Evolutionary conservation across 192 early-diverging fungal genomes (phyloP).

Genomic region (Dimargaris cristalligena): DNA sequence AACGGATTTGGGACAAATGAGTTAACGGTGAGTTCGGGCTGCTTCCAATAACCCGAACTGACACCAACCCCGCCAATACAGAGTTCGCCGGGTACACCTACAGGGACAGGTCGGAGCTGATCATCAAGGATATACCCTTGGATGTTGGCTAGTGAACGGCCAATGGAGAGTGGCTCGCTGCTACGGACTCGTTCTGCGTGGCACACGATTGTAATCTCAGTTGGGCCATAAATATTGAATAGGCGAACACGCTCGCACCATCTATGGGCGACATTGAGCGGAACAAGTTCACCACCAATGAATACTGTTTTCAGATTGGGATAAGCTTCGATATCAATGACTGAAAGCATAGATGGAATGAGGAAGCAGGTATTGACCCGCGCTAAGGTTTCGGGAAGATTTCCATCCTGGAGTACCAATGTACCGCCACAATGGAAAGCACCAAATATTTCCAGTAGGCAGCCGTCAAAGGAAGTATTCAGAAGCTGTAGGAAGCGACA

Average conservation of each 20-base stretch:
- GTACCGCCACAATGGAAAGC: neutral
- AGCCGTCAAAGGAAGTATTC: neutral
- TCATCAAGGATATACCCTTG: constrained; percentile 1
- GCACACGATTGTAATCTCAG: neutral
- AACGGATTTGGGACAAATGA: neutral
- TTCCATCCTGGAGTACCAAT: neutral
- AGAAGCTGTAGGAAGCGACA: neutral
- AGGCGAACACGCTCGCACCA: neutral
- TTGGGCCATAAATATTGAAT: neutral
- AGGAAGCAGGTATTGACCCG: neutral
- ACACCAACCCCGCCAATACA: constrained; percentile 2
- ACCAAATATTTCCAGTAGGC: neutral
- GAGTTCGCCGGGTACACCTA: neutral
- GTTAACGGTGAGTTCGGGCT: neutral
- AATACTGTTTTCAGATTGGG: neutral
- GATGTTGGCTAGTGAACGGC: neutral
- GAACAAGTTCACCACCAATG: neutral
- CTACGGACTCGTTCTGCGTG: neutral
- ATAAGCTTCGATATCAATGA: neutral
- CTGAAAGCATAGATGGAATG: neutral
- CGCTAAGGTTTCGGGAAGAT: neutral
- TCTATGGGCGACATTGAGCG: neutral
- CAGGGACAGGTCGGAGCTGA: neutral
- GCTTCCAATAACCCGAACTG: neutral
- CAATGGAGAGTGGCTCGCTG: neutral